Percentiles rank a stretch among this genome's conserved stretches.
phyloP scores from a whole-genome alignment of 352 stramenopile species.

The Phytophthora foliorum region DNA sequence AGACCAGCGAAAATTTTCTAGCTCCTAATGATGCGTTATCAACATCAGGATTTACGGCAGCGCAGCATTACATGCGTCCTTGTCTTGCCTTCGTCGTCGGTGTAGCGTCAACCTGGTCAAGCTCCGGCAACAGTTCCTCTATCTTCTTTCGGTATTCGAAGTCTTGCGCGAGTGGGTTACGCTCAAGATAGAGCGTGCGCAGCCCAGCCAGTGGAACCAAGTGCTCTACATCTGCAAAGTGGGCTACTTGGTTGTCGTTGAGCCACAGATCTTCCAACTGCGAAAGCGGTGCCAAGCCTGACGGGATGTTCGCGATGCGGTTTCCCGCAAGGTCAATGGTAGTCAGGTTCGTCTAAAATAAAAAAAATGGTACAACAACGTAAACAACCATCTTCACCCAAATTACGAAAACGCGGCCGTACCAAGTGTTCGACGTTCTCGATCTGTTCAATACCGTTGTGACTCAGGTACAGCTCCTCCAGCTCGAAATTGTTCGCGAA shows the following conservation, averaged over 20 bases:
- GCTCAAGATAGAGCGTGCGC: conserved; percentile 96
- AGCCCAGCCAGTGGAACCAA: conserved; percentile 85
- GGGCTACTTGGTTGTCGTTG: conserved; percentile 72
- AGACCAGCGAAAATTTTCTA: not conserved
- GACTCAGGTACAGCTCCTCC: conserved; percentile 98
- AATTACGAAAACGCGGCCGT: too few species aligned
- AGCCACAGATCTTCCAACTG: conserved; percentile 84
- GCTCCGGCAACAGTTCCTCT: conserved; percentile 86
- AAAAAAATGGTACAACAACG: not conserved
- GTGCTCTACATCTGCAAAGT: conserved; percentile 72
- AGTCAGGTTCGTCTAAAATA: conserved; percentile 60
- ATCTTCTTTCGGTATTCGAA: conserved; percentile 97
- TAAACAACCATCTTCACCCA: not conserved
- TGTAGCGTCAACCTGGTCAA: conserved; percentile 96
- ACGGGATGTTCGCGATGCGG: conserved; percentile 72
- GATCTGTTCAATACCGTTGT: conserved; percentile 96
- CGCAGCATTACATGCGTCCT: conserved; percentile 35
- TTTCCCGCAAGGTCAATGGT: conserved; percentile 88
- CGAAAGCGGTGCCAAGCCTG: conserved; percentile 46
- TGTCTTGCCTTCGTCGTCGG: conserved; percentile 67
- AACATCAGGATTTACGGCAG: conserved; percentile 4
- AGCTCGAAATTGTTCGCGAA: conserved; percentile 88
- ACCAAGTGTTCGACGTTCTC: conserved; percentile 82
- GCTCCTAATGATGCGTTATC: not conserved
- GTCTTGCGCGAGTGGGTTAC: conserved; percentile 93